These are phyloP conservation scores for Phytophthora aleatoria DNA, from an alignment of 352 stramenopile species.

Conservation along the genomic window DNA sequence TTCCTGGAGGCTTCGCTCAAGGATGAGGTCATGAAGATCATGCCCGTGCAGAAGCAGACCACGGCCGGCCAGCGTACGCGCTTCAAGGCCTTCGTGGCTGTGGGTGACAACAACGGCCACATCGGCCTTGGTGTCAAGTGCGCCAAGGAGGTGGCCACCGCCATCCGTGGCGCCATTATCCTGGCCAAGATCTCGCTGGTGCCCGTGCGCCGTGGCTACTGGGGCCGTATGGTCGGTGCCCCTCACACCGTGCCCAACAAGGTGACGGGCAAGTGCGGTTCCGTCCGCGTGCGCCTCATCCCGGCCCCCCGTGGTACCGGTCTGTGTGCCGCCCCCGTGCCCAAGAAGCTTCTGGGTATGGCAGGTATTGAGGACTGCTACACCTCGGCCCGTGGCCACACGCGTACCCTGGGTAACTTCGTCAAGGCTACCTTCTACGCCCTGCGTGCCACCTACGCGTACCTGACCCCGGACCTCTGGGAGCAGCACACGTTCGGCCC, in stretches of 20 bases:
- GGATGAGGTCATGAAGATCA: slow-evolving; percentile 99
- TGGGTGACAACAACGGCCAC: slow-evolving; percentile 98
- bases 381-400: slow-evolving; percentile 96
- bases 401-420: slow-evolving; percentile 99
- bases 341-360: slow-evolving; percentile 99
- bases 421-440: slow-evolving; percentile 99
- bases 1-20: slow-evolving; percentile 98
- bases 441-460: slow-evolving; percentile 97
- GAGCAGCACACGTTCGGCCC: slow-evolving; percentile 93
- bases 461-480: slow-evolving; percentile 99
- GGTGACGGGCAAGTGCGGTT: slow-evolving; percentile 99
- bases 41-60: slow-evolving; percentile 99
- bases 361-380: slow-evolving; percentile 99
- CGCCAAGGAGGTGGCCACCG: slow-evolving; percentile 98
- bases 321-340: slow-evolving; percentile 97
- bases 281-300: slow-evolving; percentile 98
- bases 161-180: slow-evolving; percentile 99
- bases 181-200: slow-evolving; percentile 99
- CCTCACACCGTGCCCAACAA: slow-evolving; percentile 99
- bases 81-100: slow-evolving; percentile 99
- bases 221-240: slow-evolving; percentile 94
- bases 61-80: slow-evolving; percentile 99
- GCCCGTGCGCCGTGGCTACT: slow-evolving; percentile 99
- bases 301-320: slow-evolving; percentile 99
- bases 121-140: slow-evolving; percentile 99